Conservation (phyloP, 2,329 filamentous ascomycete genomes). For the Pseudocercospora vitis region DNA sequence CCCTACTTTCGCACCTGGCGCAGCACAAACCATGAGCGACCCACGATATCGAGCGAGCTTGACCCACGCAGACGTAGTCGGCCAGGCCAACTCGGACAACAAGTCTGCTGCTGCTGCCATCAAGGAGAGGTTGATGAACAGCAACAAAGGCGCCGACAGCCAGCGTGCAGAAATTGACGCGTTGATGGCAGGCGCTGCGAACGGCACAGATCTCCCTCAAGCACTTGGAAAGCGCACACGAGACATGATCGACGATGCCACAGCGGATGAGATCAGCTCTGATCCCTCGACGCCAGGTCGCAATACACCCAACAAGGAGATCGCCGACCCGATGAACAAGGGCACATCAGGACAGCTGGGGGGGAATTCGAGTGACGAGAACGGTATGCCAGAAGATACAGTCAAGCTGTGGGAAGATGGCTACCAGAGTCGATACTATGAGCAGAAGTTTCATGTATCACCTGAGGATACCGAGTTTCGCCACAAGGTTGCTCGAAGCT, state of each 20-base stretch:
- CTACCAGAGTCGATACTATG: slow-evolving; percentile 93
- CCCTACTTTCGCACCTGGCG: slow-evolving; percentile 59
- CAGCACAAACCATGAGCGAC: slow-evolving; percentile 53
- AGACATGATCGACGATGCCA: slow-evolving; percentile 63
- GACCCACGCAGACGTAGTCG: slow-evolving; percentile 68
- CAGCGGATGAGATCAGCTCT: slow-evolving; percentile 36
- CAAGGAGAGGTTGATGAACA: slow-evolving; percentile 71
- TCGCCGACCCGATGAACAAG: slow-evolving; percentile 31
- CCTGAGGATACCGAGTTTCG: slow-evolving; percentile 82
- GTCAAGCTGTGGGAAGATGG: slow-evolving; percentile 93
- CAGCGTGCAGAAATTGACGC: slow-evolving; percentile 35
- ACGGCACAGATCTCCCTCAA: slow-evolving; percentile 47
- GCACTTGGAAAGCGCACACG: slow-evolving; percentile 75
- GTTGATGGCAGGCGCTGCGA: slow-evolving; percentile 34
- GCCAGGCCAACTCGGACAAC: slow-evolving; percentile 71
- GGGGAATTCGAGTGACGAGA: slow-evolving; percentile 51
- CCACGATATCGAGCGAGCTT: slow-evolving; percentile 52
- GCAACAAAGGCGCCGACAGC: slow-evolving; percentile 35
- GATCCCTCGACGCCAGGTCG: slow-evolving; percentile 55
- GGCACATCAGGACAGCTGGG: slow-evolving; percentile 37
- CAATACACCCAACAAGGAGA: slow-evolving; percentile 52
- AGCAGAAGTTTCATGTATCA: slow-evolving; percentile 89
- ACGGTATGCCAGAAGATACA: slow-evolving; percentile 71
- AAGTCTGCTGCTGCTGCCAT: slow-evolving; percentile 90
- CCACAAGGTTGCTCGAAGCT: slow-evolving; percentile 82